phyloP scores from a whole-genome alignment of 495 filamentous ascomycete genomes.

The Daldinia bambusicola region DNA sequence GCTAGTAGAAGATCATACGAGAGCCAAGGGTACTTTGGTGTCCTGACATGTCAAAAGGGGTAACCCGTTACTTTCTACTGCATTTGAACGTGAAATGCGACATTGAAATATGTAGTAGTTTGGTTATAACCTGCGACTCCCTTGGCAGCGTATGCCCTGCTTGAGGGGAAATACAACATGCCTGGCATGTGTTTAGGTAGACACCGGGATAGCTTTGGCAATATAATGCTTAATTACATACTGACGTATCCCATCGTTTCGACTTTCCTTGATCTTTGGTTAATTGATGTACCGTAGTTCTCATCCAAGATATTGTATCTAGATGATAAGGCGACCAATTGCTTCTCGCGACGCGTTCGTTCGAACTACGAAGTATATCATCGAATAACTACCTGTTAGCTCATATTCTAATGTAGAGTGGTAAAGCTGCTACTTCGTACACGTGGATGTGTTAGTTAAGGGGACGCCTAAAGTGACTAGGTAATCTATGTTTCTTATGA shows the following conservation, averaged over 20 bases:
- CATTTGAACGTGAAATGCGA: conserved; percentile 2
- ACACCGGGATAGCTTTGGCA: too few species aligned
- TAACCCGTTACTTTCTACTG: not conserved
- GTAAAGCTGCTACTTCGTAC: not conserved
- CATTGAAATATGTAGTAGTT: not conserved
- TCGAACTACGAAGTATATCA: not conserved
- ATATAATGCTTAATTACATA: not conserved
- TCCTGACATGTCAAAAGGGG: not conserved
- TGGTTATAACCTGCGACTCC: not conserved
- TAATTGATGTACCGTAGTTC: too few species aligned
- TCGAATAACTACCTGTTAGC: not conserved
- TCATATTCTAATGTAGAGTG: too few species aligned
- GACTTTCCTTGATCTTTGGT: not conserved
- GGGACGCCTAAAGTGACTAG: too few species aligned
- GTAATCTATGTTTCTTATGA: too few species aligned
- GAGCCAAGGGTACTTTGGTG: not conserved
- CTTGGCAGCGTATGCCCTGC: too few species aligned
- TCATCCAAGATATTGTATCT: not conserved
- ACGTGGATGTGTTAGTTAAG: not conserved
- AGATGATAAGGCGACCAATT: not conserved
- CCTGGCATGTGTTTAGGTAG: too few species aligned
- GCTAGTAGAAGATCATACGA: not conserved
- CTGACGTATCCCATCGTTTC: not conserved
- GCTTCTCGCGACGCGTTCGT: not conserved
- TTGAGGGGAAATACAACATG: too few species aligned